phyloP scores from a whole-genome alignment of 2,329 filamentous ascomycete species.

The Claviceps paspali region DNA sequence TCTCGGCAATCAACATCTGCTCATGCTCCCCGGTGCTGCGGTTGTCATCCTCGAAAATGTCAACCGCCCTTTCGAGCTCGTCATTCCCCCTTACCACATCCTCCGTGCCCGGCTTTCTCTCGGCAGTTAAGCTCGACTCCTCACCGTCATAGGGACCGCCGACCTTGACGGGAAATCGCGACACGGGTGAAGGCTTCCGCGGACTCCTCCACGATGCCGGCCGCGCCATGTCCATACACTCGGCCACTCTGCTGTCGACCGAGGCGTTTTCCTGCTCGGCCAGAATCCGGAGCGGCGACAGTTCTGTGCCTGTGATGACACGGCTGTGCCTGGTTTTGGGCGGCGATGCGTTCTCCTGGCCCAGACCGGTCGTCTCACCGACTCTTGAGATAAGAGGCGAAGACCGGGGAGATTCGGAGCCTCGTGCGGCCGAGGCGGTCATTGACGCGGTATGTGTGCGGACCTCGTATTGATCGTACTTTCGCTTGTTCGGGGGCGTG shows the following conservation, averaged over 20 bases:
- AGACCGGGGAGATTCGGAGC: constrained; percentile 8
- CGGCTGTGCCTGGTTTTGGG: constrained; percentile 36
- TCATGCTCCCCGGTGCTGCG: constrained; percentile 15
- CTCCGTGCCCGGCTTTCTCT: constrained; percentile 32
- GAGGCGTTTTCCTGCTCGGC: constrained; percentile 17
- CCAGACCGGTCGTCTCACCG: constrained; percentile 17
- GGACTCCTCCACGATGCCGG: constrained; percentile 25
- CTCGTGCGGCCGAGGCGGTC: background rate
- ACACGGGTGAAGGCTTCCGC: constrained; percentile 34
- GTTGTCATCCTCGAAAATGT: constrained; percentile 44
- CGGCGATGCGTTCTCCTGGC: constrained; percentile 33
- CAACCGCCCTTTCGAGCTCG: constrained; percentile 42
- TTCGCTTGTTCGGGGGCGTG: constrained; percentile 16
- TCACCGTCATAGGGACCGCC: constrained; percentile 17
- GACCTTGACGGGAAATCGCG: constrained; percentile 46
- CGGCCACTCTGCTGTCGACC: constrained; percentile 8
- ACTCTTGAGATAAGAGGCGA: constrained; percentile 15
- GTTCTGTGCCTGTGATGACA: constrained; percentile 39
- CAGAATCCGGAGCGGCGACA: constrained; percentile 43
- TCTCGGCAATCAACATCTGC: constrained; percentile 11
- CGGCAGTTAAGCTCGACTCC: constrained; percentile 11
- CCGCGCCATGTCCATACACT: constrained; percentile 1
- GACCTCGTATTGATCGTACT: constrained; percentile 21
- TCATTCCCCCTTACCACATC: constrained; percentile 39
- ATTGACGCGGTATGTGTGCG: constrained; percentile 11